Percentiles rank a stretch among this genome's conserved stretches.
phyloP scores from a whole-genome alignment of 2,329 filamentous ascomycete genomes.

The Calonectria pauciramosa region DNA sequence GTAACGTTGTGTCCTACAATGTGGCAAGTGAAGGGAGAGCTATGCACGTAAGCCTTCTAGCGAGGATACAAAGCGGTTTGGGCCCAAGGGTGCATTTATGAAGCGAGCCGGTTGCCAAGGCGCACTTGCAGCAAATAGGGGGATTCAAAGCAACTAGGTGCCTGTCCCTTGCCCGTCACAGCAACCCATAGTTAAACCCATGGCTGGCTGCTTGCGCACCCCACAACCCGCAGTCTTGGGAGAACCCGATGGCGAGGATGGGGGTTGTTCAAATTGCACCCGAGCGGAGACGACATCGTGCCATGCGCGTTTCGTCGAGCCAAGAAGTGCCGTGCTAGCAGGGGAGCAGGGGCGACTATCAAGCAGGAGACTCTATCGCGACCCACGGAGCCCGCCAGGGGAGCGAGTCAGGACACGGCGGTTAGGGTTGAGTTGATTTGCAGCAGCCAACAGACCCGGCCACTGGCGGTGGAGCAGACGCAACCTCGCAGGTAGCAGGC shows the following conservation, averaged over 20 bases:
- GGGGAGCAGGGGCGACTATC: neutral
- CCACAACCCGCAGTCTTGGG: neutral
- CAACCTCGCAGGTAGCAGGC: conserved; percentile 2
- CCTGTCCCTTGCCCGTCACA: neutral
- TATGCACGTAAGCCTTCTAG: neutral
- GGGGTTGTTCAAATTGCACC: neutral
- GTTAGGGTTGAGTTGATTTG: neutral
- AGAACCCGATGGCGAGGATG: neutral
- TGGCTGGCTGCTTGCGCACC: neutral
- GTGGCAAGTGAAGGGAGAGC: neutral
- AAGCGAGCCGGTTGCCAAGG: neutral
- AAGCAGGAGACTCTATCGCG: neutral
- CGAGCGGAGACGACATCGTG: neutral
- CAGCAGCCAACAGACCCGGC: neutral
- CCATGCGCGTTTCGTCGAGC: neutral
- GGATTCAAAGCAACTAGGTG: neutral
- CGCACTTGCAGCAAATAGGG: neutral
- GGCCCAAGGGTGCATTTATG: conserved; percentile 15
- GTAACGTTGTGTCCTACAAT: neutral
- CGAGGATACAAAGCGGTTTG: neutral
- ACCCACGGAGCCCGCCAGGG: neutral
- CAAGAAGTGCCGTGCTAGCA: neutral
- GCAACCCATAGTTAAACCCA: neutral
- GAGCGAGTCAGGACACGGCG: neutral
- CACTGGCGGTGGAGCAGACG: neutral